These are phyloP conservation scores for Malassezia arunalokei DNA, from an alignment of 1,284 basidiomycete genomes.

Conservation along the genomic window DNA sequence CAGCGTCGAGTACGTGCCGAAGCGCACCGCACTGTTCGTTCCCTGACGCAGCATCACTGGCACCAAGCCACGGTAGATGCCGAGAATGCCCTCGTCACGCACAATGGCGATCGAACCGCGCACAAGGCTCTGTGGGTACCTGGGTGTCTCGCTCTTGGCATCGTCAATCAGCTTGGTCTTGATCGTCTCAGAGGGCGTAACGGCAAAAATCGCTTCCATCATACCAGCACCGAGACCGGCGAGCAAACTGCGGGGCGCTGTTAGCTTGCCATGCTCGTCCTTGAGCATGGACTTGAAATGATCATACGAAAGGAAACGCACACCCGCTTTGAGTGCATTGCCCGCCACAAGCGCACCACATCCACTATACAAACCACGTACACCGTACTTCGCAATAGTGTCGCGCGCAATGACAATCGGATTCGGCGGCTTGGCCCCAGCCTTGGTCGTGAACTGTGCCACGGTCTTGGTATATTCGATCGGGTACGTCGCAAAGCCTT, in stretches of 20 bases:
- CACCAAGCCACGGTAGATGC: conserved; percentile 82
- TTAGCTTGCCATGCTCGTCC: conserved; percentile 50
- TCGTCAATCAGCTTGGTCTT: conserved; percentile 93
- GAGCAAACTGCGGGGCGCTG: conserved; percentile 35
- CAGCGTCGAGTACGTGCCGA: conserved; percentile 83
- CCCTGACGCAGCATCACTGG: conserved; percentile 97
- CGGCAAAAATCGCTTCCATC: conserved; percentile 84
- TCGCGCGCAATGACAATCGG: conserved; percentile 43
- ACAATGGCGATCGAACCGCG: conserved; percentile 76
- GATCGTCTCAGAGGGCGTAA: conserved; percentile 95
- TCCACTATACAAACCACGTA: conserved; percentile 45
- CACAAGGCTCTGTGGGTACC: conserved; percentile 66
- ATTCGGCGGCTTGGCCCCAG: conserved; percentile 40
- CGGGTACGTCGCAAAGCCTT: conserved; percentile 67
- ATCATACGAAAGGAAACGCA: conserved; percentile 88
- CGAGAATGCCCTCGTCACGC: conserved; percentile 61
- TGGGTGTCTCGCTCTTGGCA: conserved; percentile 67
- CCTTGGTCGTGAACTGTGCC: conserved; percentile 49
- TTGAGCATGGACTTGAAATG: conserved; percentile 74
- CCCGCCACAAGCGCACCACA: conserved; percentile 38
- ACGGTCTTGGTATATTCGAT: conserved; percentile 75
- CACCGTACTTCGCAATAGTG: conserved; percentile 43
- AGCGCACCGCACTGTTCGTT: conserved; percentile 90
- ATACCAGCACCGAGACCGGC: conserved; percentile 90
- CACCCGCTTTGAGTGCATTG: conserved; percentile 56